Percentiles rank a stretch among this genome's conserved stretches.
Conservation (phyloP, 768 basidiomycete genomes). For the Tricholoma sp. region DNA sequence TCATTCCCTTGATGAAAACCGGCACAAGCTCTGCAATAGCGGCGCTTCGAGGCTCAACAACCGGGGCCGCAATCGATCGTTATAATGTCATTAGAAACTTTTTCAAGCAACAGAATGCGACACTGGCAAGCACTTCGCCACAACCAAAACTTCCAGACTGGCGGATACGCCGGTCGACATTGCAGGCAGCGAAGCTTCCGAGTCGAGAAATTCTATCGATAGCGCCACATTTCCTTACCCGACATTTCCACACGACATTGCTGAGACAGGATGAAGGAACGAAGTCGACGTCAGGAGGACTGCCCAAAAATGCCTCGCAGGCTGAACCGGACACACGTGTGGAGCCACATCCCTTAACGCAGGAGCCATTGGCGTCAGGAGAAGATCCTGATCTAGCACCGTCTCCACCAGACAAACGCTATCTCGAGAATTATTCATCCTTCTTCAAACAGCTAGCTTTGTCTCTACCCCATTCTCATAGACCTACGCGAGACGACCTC, state of each 20-base stretch:
- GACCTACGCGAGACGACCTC: conserved; percentile 88
- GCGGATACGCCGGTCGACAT: neutral
- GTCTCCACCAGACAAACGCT: conserved; percentile 12
- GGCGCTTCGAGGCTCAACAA: conserved; percentile 1
- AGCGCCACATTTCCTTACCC: neutral
- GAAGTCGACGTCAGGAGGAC: neutral
- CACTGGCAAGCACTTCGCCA: neutral
- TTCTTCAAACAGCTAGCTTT: conserved; percentile 77
- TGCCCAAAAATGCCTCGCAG: neutral
- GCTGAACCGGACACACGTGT: neutral
- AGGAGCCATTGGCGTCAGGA: conserved; percentile 2
- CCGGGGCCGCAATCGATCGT: conserved; percentile 40
- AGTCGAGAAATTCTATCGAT: neutral
- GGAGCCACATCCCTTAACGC: neutral
- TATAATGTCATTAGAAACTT: conserved; percentile 56
- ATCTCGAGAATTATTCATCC: conserved; percentile 68
- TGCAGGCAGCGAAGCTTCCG: neutral
- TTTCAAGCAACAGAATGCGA: conserved; percentile 35
- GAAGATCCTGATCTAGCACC: conserved; percentile 2
- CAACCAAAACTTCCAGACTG: neutral
- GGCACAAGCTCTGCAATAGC: conserved; percentile 5
- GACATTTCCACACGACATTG: conserved; percentile 17
- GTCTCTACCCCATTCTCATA: conserved; percentile 69
- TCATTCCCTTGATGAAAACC: conserved; percentile 4
- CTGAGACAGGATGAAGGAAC: neutral